Base-by-base conservation (phyloP, 345 rosid genomes). In the Xanthoceras sorbifolium region DNA sequence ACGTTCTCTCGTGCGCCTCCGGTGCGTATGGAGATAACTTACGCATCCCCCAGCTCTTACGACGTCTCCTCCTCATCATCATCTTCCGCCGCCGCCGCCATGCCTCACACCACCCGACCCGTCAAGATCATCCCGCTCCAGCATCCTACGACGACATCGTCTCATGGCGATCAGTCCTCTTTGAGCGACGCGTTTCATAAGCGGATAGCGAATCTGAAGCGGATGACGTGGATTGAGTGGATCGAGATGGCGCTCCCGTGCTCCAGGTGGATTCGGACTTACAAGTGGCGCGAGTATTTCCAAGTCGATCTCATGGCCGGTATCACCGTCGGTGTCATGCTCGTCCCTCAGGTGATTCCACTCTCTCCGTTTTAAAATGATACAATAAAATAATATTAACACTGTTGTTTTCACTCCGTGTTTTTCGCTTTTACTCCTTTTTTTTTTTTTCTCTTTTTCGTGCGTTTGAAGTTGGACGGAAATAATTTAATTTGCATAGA, bases 301-400 rank as follows among this genome's bases (percentile, higher is more conserved):
- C 94, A 89, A 88, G 75, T 83, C 68, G 99, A 97, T 89, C 94
- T 97, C 76, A 85, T 92, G 92, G 98, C 99, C 22, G 99, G 99
- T 20, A 70, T 82, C 76, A 94, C 99, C 84, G 93, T 92, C 78
- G 99, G 96, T 40, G 67, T 97, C 67, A 97, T 97, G 99, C 98
- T 97, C 48, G 97, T 97, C n/a, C 99, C 99, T 12, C 99, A 97
- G 98, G 99, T 93, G 67, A 84, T 79, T 71, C 17, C 67, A 4
- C 40, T 12, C 25, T n/a, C 42, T 7, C 40, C 22, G 3, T 9
- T 1, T 22, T n/a, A n/a, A n/a, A n/a, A n/a, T n/a, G n/a, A n/a
- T n/a, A n/a, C n/a, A n/a, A n/a, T n/a, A n/a, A n/a, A n/a, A n/a
- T n/a, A n/a, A n/a, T n/a, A n/a, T n/a, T n/a, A n/a, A n/a, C n/a